Percentiles rank a stretch among this genome's conserved stretches.
These are phyloP conservation scores for Neocucurbitaria cava DNA, from an alignment of 2,329 filamentous ascomycete species.

Conservation along the genomic window DNA sequence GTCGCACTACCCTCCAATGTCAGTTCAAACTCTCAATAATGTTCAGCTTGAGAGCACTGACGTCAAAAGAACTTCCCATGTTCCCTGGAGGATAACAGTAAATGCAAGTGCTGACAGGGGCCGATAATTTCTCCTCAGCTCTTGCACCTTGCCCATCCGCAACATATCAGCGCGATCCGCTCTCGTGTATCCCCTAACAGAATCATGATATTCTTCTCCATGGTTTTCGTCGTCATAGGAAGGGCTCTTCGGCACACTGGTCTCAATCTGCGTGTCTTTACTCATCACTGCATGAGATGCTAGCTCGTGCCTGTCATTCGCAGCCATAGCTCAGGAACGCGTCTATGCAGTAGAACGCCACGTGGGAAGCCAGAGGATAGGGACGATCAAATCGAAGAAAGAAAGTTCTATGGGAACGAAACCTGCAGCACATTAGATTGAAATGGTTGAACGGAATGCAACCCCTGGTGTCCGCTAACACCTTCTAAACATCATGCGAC, in stretches of 20 bases:
- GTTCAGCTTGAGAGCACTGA: constrained; percentile 13
- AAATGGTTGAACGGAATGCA: constrained; percentile 14
- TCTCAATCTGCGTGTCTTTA: constrained; percentile 13
- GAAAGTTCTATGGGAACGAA: not conserved
- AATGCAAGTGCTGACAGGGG: constrained; percentile 42
- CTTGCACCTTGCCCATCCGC: constrained; percentile 45
- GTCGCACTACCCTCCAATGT: constrained; percentile 26
- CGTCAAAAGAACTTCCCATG: constrained; percentile 45
- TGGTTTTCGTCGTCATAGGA: constrained; percentile 30
- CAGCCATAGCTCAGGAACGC: constrained; percentile 22
- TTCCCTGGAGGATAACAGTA: constrained; percentile 42
- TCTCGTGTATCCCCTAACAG: constrained; percentile 34
- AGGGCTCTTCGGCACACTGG: not conserved
- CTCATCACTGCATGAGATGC: not conserved
- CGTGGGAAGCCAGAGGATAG: constrained; percentile 4
- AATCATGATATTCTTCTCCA: constrained; percentile 35
- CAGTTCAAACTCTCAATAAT: not conserved
- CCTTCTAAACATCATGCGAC: not conserved
- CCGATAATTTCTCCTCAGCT: constrained; percentile 44
- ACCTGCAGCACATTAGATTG: not conserved
- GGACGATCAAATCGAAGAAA: not conserved
- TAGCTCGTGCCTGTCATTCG: constrained; percentile 21
- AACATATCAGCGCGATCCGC: constrained; percentile 40
- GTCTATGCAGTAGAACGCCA: constrained; percentile 18
- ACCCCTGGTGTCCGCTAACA: constrained; percentile 9